phyloP scores from a whole-genome alignment of 306 rosid genomes.

The Styphnolobium japonicum region DNA sequence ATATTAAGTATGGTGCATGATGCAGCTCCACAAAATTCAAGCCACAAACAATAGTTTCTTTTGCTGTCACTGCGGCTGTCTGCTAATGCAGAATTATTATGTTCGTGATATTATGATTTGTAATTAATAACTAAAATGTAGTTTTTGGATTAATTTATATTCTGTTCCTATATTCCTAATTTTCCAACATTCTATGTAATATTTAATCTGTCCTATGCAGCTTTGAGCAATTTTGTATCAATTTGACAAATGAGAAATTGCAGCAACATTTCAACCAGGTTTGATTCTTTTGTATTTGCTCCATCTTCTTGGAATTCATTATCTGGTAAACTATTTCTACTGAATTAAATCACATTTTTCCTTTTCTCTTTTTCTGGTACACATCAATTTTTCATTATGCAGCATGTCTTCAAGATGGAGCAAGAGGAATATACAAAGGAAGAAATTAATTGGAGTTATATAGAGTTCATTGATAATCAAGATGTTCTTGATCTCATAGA shows the following conservation, averaged over 20 bases:
- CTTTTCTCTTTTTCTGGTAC: not conserved
- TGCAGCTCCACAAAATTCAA: not conserved
- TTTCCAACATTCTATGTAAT: not conserved
- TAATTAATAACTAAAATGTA: not conserved
- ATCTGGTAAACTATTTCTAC: constrained; percentile 13
- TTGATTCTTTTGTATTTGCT: constrained; percentile 16
- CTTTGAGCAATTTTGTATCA: constrained; percentile 97
- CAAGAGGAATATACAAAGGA: constrained; percentile 97
- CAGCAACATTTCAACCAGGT: constrained; percentile 99
- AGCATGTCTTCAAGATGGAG: constrained; percentile 99
- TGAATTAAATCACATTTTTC: not conserved
- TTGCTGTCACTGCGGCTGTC: not conserved
- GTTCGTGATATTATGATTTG: not conserved
- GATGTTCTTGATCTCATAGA: constrained; percentile 95
- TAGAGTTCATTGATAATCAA: constrained; percentile 90
- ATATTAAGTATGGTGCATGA: not conserved
- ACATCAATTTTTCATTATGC: constrained; percentile 31
- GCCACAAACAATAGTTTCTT: not conserved
- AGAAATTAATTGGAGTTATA: constrained; percentile 95
- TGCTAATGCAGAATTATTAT: not conserved
- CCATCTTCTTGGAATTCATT: constrained; percentile 15
- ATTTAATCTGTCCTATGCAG: constrained; percentile 46
- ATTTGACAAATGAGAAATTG: constrained; percentile 95
- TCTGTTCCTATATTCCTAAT: not conserved
- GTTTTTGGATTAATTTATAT: not conserved